Evolutionary conservation across 495 filamentous ascomycete species (phyloP).

Genomic region (Aspergillus homomorphus): DNA sequence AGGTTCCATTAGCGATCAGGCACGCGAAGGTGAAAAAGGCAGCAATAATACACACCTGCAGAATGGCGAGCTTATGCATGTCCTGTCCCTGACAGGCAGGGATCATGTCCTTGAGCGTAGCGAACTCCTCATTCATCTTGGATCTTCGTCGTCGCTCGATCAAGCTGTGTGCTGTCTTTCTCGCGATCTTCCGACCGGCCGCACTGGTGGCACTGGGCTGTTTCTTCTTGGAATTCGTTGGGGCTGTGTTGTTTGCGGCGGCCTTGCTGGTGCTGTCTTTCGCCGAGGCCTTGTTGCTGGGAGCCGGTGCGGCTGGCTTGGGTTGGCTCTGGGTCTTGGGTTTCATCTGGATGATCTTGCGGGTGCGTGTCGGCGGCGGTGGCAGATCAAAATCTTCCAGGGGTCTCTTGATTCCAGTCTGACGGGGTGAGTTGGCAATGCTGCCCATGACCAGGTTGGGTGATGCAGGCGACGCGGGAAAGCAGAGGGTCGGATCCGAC

Average conservation of each 20-base stretch:
- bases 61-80: conserved; percentile 97
- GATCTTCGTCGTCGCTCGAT: conserved; percentile 88
- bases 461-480: conserved; percentile 56
- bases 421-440: conserved; percentile 54
- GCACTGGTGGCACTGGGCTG: conserved; percentile 65
- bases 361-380: conserved; percentile 84
- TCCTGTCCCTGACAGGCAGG: conserved; percentile 86
- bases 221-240: conserved; percentile 62
- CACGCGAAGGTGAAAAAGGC: neutral
- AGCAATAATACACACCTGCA: conserved; percentile 66
- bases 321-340: conserved; percentile 38
- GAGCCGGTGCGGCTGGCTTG: conserved; percentile 18
- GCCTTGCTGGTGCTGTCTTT: conserved; percentile 28
- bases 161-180: conserved; percentile 93
- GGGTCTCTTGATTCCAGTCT: conserved; percentile 50
- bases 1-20: conserved; percentile 7
- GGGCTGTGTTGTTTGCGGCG: conserved; percentile 22
- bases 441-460: conserved; percentile 38
- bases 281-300: conserved; percentile 23
- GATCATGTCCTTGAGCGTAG: conserved; percentile 89
- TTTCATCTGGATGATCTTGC: conserved; percentile 99
- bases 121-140: conserved; percentile 99
- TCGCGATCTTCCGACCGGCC: conserved; percentile 84
- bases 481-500: conserved; percentile 46
- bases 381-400: conserved; percentile 70